Evolutionary conservation across 805 yeast species (phyloP).

Genomic region (Clavispora phyllophila): DNA sequence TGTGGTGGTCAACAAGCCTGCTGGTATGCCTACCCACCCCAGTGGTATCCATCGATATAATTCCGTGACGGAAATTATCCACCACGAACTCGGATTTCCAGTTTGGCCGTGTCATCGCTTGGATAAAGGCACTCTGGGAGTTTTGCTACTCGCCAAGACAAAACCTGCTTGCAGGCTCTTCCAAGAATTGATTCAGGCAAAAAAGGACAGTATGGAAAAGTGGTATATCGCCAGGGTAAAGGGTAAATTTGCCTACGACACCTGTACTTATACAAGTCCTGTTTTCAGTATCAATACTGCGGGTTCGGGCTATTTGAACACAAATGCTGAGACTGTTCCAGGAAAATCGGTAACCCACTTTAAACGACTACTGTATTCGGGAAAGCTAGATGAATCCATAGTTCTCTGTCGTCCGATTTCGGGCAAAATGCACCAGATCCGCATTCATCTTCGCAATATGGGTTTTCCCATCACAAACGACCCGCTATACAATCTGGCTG

Average conservation of each 20-base stretch:
- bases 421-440: conserved; percentile 54
- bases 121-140: conserved; percentile 50
- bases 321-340: conserved; percentile 21
- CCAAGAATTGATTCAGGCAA: conserved; percentile 26
- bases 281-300: conserved; percentile 30
- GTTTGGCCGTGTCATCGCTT: conserved; percentile 46
- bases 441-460: conserved; percentile 48
- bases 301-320: conserved; percentile 27
- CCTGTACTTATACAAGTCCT: conserved; percentile 33
- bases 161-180: conserved; percentile 26
- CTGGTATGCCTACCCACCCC: conserved; percentile 54
- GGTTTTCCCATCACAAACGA: conserved; percentile 22
- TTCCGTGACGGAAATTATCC: conserved; percentile 39
- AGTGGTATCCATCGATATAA: conserved; percentile 41
- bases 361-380: conserved; percentile 24
- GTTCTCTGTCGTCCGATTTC: conserved; percentile 47
- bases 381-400: conserved; percentile 31
- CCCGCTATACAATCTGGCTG: conserved; percentile 6
- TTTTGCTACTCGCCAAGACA: conserved; percentile 39
- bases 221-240: conserved; percentile 42
- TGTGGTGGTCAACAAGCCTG: conserved; percentile 46
- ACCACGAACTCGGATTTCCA: conserved; percentile 20
- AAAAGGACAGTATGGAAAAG: conserved; percentile 29
- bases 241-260: conserved; percentile 35
- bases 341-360: conserved; percentile 31